Percentiles rank a stretch among this genome's conserved stretches.
phyloP scores from a whole-genome alignment of 768 basidiomycete species.

The Pholiota molesta region DNA sequence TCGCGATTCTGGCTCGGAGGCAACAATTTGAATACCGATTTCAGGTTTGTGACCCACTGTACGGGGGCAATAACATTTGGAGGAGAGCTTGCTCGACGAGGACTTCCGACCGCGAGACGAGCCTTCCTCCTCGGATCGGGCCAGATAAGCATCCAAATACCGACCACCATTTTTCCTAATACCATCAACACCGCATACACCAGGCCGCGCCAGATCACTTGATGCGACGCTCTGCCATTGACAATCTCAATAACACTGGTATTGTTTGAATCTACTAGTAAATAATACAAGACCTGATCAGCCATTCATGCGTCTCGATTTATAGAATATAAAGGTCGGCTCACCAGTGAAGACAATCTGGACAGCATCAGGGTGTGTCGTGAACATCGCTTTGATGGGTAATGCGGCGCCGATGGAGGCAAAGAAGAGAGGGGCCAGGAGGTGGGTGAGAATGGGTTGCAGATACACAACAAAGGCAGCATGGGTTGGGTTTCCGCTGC shows the following conservation, averaged over 20 bases:
- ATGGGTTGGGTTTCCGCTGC: constrained; percentile 5
- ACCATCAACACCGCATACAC: constrained; percentile 62
- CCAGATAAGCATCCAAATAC: constrained; percentile 46
- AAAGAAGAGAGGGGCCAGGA: constrained; percentile 69
- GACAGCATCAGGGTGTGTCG: constrained; percentile 33
- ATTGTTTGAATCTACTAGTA: background rate
- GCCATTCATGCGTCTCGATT: background rate
- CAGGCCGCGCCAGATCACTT: constrained; percentile 54
- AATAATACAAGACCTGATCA: background rate
- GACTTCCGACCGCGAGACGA: background rate
- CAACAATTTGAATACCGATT: too few relatives aligned
- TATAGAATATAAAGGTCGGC: background rate
- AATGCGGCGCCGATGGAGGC: constrained; percentile 64
- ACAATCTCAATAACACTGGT: background rate
- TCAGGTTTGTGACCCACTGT: too few relatives aligned
- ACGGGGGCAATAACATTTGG: too few relatives aligned
- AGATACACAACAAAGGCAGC: constrained; percentile 40
- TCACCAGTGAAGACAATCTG: background rate
- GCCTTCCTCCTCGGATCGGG: constrained; percentile 17
- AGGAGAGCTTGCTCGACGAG: background rate
- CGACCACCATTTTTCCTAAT: constrained; percentile 52
- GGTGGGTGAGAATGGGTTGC: constrained; percentile 36
- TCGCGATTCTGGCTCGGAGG: too few relatives aligned
- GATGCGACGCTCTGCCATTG: constrained; percentile 19
- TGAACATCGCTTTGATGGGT: constrained; percentile 44